phyloP scores from a whole-genome alignment of 768 basidiomycete species.

The Dentipellis sp. region DNA sequence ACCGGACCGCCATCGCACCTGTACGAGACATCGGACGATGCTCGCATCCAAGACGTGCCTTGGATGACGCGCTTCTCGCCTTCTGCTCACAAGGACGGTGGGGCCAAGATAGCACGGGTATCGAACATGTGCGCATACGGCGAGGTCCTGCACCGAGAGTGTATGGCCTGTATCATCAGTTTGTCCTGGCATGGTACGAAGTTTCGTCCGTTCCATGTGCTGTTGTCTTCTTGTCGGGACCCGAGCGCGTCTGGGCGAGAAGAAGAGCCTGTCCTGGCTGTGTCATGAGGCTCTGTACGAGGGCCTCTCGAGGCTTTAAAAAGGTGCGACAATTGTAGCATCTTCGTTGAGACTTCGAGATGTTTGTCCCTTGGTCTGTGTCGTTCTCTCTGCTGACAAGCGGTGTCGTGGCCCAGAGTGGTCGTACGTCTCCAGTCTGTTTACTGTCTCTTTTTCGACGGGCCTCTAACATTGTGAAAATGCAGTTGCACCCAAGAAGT shows the following conservation, averaged over 20 bases:
- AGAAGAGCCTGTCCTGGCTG: background rate
- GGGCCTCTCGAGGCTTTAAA: background rate
- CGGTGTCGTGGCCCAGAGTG: background rate
- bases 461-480: background rate
- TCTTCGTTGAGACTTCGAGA: background rate
- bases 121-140: background rate
- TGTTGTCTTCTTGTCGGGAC: background rate
- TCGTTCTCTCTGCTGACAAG: background rate
- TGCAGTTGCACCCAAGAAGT: slow-evolving; percentile 22
- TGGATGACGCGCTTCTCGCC: background rate
- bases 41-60: background rate
- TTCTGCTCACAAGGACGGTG: background rate
- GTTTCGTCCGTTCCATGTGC: background rate
- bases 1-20: background rate
- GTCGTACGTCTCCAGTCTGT: background rate
- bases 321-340: background rate
- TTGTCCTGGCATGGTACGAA: background rate
- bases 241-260: background rate
- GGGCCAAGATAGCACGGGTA: background rate
- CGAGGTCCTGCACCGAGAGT: background rate
- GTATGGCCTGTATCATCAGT: background rate
- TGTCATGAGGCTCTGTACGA: background rate
- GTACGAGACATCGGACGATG: background rate
- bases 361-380: background rate
- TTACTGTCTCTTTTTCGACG: background rate